Percentiles rank a stretch among this genome's conserved stretches.
These are phyloP conservation scores for Penicillium digitatum DNA, from an alignment of 2,329 filamentous ascomycete genomes.

Conservation along the genomic window DNA sequence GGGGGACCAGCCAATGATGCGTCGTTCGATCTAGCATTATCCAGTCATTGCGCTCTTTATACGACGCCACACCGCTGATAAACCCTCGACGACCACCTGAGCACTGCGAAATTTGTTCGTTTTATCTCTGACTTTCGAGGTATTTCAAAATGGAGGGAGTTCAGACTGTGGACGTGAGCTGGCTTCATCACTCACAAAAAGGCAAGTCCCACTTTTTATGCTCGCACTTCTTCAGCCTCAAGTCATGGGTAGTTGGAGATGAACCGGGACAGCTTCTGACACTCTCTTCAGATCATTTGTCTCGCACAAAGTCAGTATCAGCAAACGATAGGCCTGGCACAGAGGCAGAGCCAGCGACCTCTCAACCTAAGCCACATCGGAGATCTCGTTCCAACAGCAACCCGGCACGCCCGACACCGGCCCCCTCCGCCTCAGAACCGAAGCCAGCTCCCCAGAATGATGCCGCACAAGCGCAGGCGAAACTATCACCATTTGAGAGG, in stretches of 20 bases:
- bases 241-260: neutral
- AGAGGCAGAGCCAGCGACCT: conserved; percentile 21
- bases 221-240: neutral
- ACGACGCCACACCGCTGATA: conserved; percentile 20
- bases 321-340: conserved; percentile 30
- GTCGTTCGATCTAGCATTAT: conserved; percentile 21
- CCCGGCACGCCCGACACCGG: conserved; percentile 16
- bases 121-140: neutral
- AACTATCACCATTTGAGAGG: conserved; percentile 18
- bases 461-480: conserved; percentile 15
- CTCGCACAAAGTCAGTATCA: conserved; percentile 36
- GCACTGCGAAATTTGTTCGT: neutral
- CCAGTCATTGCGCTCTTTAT: conserved; percentile 18
- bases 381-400: conserved; percentile 23
- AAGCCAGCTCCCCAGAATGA: conserved; percentile 18
- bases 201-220: conserved; percentile 51
- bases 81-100: conserved; percentile 1
- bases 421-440: conserved; percentile 10
- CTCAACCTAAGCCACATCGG: conserved; percentile 22
- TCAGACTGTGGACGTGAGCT: conserved; percentile 81
- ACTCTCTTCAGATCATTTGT: conserved; percentile 30
- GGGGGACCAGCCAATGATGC: conserved; percentile 25
- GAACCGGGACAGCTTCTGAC: conserved; percentile 9
- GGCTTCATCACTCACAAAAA: conserved; percentile 82
- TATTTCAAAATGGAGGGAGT: conserved; percentile 67